Conservation (phyloP, 345 rosid genomes). For the Populus nigra region DNA sequence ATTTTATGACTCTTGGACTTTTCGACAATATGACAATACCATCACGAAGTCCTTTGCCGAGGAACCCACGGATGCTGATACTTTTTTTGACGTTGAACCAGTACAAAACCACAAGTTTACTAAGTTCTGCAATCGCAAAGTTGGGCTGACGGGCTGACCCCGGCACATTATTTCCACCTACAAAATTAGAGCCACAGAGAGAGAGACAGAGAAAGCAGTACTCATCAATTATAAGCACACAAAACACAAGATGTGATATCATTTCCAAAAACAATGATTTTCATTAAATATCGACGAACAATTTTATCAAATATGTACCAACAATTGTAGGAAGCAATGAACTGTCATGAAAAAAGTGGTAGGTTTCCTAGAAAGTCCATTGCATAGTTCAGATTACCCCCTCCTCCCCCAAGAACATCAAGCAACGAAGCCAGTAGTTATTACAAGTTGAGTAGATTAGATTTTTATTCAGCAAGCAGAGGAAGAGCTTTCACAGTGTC, state of each 20-base stretch:
- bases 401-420: background rate
- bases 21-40: slow-evolving; percentile 71
- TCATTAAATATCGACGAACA: background rate
- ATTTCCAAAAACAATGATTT: background rate
- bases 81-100: slow-evolving; percentile 44
- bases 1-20: slow-evolving; percentile 25
- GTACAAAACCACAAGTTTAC: slow-evolving; percentile 69
- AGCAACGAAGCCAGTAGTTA: background rate
- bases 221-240: background rate
- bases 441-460: background rate
- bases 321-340: background rate
- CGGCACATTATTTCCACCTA: slow-evolving; percentile 81
- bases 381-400: background rate
- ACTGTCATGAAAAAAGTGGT: background rate
- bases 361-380: background rate
- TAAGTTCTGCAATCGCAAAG: slow-evolving; percentile 49
- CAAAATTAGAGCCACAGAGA: background rate
- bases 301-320: background rate
- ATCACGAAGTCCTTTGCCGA: slow-evolving; percentile 78
- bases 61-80: slow-evolving; percentile 56
- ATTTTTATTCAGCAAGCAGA: background rate
- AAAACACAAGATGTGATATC: background rate
- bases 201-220: background rate
- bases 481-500: background rate
- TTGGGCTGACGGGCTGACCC: slow-evolving; percentile 68